A percentile compares a stretch with the other conserved stretches of the same genome.
Conservation (phyloP, 129 eudicot genomes). For the Chrysanthemum makinoi region DNA sequence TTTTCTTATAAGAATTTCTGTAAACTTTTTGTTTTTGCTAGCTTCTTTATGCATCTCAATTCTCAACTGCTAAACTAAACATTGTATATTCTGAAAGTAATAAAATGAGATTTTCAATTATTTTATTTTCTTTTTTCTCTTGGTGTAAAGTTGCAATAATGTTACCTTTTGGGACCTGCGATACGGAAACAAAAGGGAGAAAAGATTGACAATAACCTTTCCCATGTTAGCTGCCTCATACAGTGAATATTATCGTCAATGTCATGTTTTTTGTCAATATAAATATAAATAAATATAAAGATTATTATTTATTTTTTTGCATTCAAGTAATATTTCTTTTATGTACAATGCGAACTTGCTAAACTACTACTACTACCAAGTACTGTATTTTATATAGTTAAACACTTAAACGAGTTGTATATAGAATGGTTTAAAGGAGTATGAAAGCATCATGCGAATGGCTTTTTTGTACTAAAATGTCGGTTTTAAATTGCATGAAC, state of each 20-base stretch:
- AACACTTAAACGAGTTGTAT: too few relatives aligned
- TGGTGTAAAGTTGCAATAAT: constrained; percentile 27
- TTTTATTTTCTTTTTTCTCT: not conserved
- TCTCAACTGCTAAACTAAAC: not conserved
- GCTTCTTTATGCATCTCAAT: too few relatives aligned
- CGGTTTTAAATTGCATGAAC: too few relatives aligned
- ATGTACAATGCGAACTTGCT: not conserved
- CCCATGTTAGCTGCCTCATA: constrained; percentile 35
- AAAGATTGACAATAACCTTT: constrained; percentile 28
- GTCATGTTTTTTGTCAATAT: not conserved
- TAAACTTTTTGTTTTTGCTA: too few relatives aligned
- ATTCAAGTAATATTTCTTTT: not conserved
- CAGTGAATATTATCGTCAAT: constrained; percentile 7
- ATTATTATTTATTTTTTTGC: too few relatives aligned
- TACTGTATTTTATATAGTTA: too few relatives aligned
- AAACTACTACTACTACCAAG: too few relatives aligned
- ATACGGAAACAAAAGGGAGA: constrained; percentile 16
- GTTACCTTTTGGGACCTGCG: constrained; percentile 25
- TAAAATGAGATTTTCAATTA: too few relatives aligned
- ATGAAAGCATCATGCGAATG: too few relatives aligned
- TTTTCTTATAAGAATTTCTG: too few relatives aligned
- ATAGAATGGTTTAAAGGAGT: too few relatives aligned
- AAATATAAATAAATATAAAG: not conserved
- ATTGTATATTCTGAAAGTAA: not conserved
- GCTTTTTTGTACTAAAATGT: too few relatives aligned